phyloP scores from a whole-genome alignment of 2,329 filamentous ascomycete species.

The Colletotrichum liaoningense region DNA sequence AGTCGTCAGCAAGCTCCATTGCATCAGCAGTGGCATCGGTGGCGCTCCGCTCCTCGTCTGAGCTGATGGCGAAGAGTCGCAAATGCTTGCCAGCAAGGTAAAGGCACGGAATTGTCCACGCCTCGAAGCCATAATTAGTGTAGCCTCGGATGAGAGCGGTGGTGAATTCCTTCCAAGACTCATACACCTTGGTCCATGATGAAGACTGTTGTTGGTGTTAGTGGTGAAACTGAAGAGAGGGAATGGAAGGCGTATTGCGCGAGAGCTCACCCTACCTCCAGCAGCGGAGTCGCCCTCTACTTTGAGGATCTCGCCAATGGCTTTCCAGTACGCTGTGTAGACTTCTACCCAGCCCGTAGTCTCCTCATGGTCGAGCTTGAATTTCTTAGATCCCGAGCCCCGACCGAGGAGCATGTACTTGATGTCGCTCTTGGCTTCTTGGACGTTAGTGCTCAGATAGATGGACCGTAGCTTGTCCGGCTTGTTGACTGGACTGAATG shows the following conservation, averaged over 20 bases:
- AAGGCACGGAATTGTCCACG: constrained; percentile 93
- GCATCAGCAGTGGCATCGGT: constrained; percentile 50
- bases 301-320: constrained; percentile 77
- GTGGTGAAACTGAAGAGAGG: background rate
- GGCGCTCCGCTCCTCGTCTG: constrained; percentile 75
- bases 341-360: constrained; percentile 87
- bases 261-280: constrained; percentile 42
- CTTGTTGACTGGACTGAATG: constrained; percentile 71
- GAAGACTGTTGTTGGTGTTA: constrained; percentile 43
- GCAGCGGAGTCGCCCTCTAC: constrained; percentile 64
- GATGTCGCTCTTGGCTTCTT: constrained; percentile 76
- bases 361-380: constrained; percentile 73
- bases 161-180: constrained; percentile 87
- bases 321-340: constrained; percentile 86
- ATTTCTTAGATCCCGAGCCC: constrained; percentile 54
- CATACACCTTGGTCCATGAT: constrained; percentile 88
- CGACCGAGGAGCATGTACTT: constrained; percentile 74
- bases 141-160: constrained; percentile 85
- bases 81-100: constrained; percentile 90
- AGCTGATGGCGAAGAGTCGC: constrained; percentile 88
- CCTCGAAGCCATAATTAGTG: constrained; percentile 78
- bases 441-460: constrained; percentile 75
- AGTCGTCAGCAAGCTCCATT: constrained; percentile 75
- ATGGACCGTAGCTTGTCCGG: constrained; percentile 76
- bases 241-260: background rate